Evolutionary conservation across 2,329 filamentous ascomycete species (phyloP), one percentile per base, ranked within the genome.

Genomic region (Fusarium sp.): DNA sequence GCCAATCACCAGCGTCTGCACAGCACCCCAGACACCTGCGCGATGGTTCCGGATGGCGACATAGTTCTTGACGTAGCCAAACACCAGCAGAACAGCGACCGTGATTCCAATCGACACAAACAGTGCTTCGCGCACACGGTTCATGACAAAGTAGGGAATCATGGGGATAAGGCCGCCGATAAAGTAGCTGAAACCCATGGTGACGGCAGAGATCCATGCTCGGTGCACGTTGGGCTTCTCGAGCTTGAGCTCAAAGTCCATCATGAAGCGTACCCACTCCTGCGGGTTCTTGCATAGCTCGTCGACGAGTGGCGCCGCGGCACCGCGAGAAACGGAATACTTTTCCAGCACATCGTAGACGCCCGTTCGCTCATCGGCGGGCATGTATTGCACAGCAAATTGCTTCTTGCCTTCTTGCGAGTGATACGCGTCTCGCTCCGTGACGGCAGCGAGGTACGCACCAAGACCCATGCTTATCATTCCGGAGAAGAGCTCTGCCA

Each of bases 381-480:
- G 85, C 65, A 82, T 81, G 59, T 84, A 80, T 57, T 79, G 80
- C 18, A 88, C 84, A 71, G 87, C 85, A 18, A 65, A 71, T 52
- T 80, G 80, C 77, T 88, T 86, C 52, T 86, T 84, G 64, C 81
- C 79, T 71, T 86, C 84, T 74, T 88, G 86, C 18, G 86, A 85
- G 62, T 85, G 83, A 80, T 88, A 89, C 72, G 85, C 85, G 72
- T 87, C 85, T 18, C 82, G 81, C 78, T 92, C 89, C 1, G 89
- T 90, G 48, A 86, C 84, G 31, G 91, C 92, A 10, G 92, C 92
- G 2, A 95, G 86, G 80, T 93, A 95, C 8, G 91, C 93, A 27
- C 93, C 92, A 7, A 95, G 85, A 1, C 93, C 93, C 93, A 95
- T 95, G 64, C 89, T 92, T 75, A 95, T 94, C 75, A 92, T 91